Base-by-base conservation (phyloP, 805 yeast genomes). In the Vanderwaltozyma verrucispora region DNA sequence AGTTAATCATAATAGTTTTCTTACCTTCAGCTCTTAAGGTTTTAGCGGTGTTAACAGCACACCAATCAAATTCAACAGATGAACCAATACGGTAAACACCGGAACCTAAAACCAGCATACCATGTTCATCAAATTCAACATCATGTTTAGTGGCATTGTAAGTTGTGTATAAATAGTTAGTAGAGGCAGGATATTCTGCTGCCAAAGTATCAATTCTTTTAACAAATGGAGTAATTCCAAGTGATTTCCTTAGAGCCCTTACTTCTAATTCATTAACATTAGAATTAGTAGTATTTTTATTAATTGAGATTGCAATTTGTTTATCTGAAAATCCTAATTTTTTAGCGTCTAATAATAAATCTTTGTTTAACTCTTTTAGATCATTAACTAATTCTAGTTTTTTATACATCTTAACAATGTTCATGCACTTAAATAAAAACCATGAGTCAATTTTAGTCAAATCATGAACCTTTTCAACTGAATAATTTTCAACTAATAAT, bases 81-180 rank as follows among this genome's bases (percentile, higher is more conserved):
- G 96, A 88, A 42, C 98, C 98, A 62, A 89, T 89, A 65, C 98
- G 77, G 75, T 89, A 89, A 36, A 92, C 98, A 69, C 98, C 97
- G n/a, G 96, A 87, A 38, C 97, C 98, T 51, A 89, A 72, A 29
- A 89, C 97, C 76, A 92, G 69, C 43, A 92, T 81, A 56, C 97
- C 97, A 48, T 83, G 72, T 42, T 89, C 97, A 53, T 81, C 75
- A 58, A 89, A 92, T 32, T 68, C 73, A 34, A 89, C 80, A 62
- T 89, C 98, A 48, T 78, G 80, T 40, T 76, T 69, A 41, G 84
- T 72, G 40, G 96, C 98, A 56, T 88, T 89, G 68, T 89, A 89
- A 33, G 98, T 89, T 65, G 85, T 75, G 70, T 92, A 89, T 63
- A 89, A 70, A 66, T 89, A 89, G 69, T 89, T 89, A 51, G 98